phyloP scores from a whole-genome alignment of 2,329 filamentous ascomycete species.

The Alternaria sp. region DNA sequence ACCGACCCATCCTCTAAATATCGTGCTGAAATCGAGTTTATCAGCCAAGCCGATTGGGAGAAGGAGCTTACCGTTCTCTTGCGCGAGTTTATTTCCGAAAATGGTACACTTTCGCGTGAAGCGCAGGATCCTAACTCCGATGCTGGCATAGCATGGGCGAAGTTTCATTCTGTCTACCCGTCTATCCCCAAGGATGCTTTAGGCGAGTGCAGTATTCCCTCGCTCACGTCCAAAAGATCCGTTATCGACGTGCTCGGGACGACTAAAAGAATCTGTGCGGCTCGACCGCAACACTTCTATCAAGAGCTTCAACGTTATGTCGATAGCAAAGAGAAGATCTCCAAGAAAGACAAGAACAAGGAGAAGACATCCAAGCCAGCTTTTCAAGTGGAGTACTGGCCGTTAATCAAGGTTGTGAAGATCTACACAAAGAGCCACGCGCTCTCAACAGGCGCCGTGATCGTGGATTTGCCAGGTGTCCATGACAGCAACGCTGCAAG shows the following conservation, averaged over 20 bases:
- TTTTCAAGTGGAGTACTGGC: constrained; percentile 56
- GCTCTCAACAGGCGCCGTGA: constrained; percentile 62
- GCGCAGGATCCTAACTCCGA: constrained; percentile 57
- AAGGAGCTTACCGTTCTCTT: constrained; percentile 61
- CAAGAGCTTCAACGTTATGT: constrained; percentile 60
- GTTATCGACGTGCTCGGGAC: constrained; percentile 59
- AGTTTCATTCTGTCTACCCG: constrained; percentile 61
- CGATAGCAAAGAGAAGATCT: constrained; percentile 63
- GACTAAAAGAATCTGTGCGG: constrained; percentile 52
- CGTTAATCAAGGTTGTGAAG: constrained; percentile 63
- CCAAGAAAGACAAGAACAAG: constrained; percentile 40
- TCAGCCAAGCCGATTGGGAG: constrained; percentile 61
- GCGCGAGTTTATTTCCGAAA: constrained; percentile 57
- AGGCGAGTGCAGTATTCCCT: constrained; percentile 46
- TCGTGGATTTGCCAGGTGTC: constrained; percentile 68
- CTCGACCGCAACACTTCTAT: constrained; percentile 56
- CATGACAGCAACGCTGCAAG: constrained; percentile 69
- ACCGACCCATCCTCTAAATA: constrained; percentile 55
- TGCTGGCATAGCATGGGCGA: constrained; percentile 60
- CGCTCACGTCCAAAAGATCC: constrained; percentile 54
- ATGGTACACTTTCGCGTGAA: constrained; percentile 53
- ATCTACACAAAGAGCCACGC: constrained; percentile 61
- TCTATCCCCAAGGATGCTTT: constrained; percentile 54
- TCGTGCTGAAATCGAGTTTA: constrained; percentile 66
- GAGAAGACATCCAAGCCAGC: constrained; percentile 35